These are phyloP conservation scores for Fusarium armeniacum DNA, from an alignment of 2,329 filamentous ascomycete genomes.

Conservation along the genomic window DNA sequence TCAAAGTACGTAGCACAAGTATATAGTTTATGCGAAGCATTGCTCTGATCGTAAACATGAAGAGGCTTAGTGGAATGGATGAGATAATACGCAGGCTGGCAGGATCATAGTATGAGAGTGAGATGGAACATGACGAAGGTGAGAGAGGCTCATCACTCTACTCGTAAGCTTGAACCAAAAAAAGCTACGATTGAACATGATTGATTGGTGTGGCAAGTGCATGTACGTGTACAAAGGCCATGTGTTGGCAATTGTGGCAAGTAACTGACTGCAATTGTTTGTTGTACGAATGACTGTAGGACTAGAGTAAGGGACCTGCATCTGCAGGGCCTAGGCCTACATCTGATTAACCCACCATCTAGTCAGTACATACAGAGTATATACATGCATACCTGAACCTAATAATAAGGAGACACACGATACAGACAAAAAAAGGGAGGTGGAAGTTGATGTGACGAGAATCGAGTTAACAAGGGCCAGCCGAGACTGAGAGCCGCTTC, in stretches of 20 bases:
- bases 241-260: constrained; percentile 37
- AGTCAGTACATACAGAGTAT: not conserved
- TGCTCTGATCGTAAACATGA: not conserved
- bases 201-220: constrained; percentile 25
- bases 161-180: constrained; percentile 19
- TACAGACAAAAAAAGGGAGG: constrained; percentile 44
- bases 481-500: constrained; percentile 32
- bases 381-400: not conserved
- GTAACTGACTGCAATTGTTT: constrained; percentile 4
- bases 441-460: constrained; percentile 37
- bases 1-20: constrained; percentile 17
- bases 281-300: constrained; percentile 8
- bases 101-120: constrained; percentile 2
- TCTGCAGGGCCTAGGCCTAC: constrained; percentile 10
- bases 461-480: constrained; percentile 26
- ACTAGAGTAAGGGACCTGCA: constrained; percentile 11
- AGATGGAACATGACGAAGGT: constrained; percentile 2
- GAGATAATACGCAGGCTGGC: not conserved
- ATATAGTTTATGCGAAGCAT: constrained; percentile 8
- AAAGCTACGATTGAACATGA: constrained; percentile 2
- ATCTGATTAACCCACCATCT: not conserved
- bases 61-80: constrained; percentile 1
- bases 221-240: constrained; percentile 24
- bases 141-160: constrained; percentile 3
- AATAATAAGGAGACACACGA: constrained; percentile 25